phyloP scores from a whole-genome alignment of 202 grass and related monocot genomes.

The Setaria italica region DNA sequence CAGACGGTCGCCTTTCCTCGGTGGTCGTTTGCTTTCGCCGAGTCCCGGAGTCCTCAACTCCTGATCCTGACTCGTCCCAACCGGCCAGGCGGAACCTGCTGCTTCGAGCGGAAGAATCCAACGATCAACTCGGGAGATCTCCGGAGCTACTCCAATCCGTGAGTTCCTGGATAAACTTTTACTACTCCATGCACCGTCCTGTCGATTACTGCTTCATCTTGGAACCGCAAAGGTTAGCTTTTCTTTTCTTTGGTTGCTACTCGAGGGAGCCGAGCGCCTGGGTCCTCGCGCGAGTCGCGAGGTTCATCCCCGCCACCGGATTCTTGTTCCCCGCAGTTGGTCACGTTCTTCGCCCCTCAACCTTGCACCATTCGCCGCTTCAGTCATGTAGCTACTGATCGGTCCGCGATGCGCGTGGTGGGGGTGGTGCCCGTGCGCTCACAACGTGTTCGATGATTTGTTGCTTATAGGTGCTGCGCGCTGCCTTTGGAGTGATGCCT shows the following conservation, averaged over 20 bases:
- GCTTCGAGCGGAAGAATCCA: not conserved
- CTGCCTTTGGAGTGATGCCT: not conserved
- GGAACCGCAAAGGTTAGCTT: not conserved
- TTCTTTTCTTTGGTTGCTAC: not conserved
- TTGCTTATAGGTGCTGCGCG: not conserved
- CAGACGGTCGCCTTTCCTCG: no score
- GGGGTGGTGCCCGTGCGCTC: not conserved
- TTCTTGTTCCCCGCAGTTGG: not conserved
- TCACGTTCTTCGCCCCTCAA: not conserved
- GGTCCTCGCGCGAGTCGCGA: not conserved
- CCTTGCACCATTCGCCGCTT: not conserved
- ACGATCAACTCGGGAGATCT: not conserved
- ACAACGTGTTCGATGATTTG: slow-evolving; percentile 32
- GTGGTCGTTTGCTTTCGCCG: no score
- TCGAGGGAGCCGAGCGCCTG: not conserved
- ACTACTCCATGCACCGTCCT: not conserved
- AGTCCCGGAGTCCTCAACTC: no score
- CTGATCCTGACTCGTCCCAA: not conserved
- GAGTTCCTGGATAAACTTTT: not conserved
- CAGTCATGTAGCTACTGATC: not conserved
- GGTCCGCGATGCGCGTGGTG: not conserved
- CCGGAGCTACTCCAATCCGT: not conserved
- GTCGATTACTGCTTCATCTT: not conserved
- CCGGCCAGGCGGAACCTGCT: not conserved
- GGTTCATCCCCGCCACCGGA: not conserved